These are phyloP conservation scores for Lentinula novae-zelandiae DNA, from an alignment of 1,284 basidiomycete species.

Conservation along the genomic window DNA sequence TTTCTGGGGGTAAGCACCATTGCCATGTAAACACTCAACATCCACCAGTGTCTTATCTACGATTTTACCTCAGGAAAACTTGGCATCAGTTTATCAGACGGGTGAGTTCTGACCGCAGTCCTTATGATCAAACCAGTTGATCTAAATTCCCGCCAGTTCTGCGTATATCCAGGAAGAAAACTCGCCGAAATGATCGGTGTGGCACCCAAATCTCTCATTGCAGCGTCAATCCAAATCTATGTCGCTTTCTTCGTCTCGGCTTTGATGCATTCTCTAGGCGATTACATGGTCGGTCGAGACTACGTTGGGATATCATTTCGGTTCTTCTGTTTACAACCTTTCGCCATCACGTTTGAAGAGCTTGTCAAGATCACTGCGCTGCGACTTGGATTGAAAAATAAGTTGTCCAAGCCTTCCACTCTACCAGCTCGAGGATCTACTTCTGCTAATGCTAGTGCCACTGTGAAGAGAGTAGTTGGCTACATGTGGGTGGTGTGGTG, in stretches of 20 bases:
- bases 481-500: not conserved
- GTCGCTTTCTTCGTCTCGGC: constrained; percentile 5
- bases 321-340: constrained; percentile 6
- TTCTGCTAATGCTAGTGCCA: not conserved
- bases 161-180: not conserved
- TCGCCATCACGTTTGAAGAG: constrained; percentile 6
- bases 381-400: not conserved
- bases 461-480: not conserved
- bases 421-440: not conserved
- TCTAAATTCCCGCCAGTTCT: not conserved
- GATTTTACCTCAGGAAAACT: not conserved
- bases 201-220: not conserved
- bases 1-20: constrained; percentile 24
- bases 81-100: constrained; percentile 6
- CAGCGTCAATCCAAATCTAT: not conserved
- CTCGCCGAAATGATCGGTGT: not conserved
- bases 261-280: constrained; percentile 4
- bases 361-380: not conserved
- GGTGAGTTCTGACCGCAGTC: not conserved
- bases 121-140: not conserved
- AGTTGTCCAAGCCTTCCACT: not conserved
- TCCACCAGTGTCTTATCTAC: not conserved
- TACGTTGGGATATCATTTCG: not conserved
- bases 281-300: constrained; percentile 7
- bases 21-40: not conserved